Evolutionary conservation across 208 protist genomes (phyloP).

Genomic region (Acanthamoeba royreba): DNA sequence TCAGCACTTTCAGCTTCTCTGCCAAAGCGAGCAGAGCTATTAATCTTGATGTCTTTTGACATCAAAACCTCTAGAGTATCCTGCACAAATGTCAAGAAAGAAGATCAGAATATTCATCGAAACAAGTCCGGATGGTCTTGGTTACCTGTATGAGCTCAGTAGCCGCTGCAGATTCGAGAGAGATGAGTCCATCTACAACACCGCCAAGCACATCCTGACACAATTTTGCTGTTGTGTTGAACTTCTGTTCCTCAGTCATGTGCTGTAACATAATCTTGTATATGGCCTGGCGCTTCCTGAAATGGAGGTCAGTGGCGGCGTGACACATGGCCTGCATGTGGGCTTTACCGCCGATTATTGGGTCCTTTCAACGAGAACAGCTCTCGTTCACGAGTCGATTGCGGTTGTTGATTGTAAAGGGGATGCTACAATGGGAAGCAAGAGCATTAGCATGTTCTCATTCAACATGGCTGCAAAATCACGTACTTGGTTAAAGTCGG

Average conservation of each 20-base stretch:
- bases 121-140: not conserved
- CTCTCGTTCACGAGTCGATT: slow-evolving; percentile 1
- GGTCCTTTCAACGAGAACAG: not conserved
- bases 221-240: slow-evolving; percentile 56
- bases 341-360: not conserved
- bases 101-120: not conserved
- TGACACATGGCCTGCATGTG: not conserved
- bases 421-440: not conserved
- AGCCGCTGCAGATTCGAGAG: slow-evolving; percentile 50
- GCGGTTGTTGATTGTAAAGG: slow-evolving; percentile 59
- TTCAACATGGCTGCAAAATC: not conserved
- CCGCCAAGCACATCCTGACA: slow-evolving; percentile 57
- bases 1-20: not conserved
- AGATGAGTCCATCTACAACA: slow-evolving; percentile 57
- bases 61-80: slow-evolving; percentile 7
- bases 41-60: slow-evolving; percentile 62
- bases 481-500: slow-evolving; percentile 47
- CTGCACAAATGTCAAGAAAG: not conserved
- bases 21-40: not conserved
- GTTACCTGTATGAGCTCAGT: slow-evolving; percentile 48
- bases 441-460: not conserved
- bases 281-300: slow-evolving; percentile 57
- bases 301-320: not conserved
- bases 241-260: slow-evolving; percentile 64
- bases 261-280: slow-evolving; percentile 58